Base-by-base conservation (phyloP, 805 yeast genomes). In the Lipomyces mesembrius region DNA sequence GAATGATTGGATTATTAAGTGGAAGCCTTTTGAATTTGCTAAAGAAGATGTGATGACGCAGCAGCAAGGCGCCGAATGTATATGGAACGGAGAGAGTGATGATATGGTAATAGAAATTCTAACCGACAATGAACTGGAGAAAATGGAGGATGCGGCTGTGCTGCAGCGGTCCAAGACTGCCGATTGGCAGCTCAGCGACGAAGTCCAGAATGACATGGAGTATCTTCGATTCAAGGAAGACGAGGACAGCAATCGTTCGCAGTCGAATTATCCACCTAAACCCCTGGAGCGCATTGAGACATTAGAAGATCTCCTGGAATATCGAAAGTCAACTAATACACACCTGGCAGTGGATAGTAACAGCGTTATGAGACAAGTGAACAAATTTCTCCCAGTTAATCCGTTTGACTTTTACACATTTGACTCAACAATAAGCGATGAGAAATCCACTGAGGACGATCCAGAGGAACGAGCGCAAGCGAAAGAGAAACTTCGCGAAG, bases 151-250 rank as follows among this genome's bases (percentile, higher is more conserved):
- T 17, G 58, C 17, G 29, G 22, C 29, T 34, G n/a, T 12, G 43
- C 22, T 6, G 22, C 12, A n/a, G 20, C 22, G 53, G 29, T 20
- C 39, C 32, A 54, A n/a, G 34, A 27, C 20, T 8, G 32, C 27
- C 2, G 65, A 62, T 32, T 62, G 61, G 61, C 61, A 62, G 11
- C 27, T 62, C 32, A 57, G 61, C 29, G 65, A 62, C n/a, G 58
- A 43, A 3, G 37, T 57, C 37, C 14, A 39, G 2, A 14, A 17
- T 27, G 57, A 12, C 17, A 49, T 8, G 5, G 49, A 57, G n/a
- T 14, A 37, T 25, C 43, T n/a, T 14, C 20, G 17, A 9, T 20
- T n/a, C 35, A 55, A 20, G 20, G 20, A 29, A 14, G 32, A 43
- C 7, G 39, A 54, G 20, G 22, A n/a, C 9, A 5, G 12, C 3